Evolutionary conservation across 106 monocot genomes (phyloP), one percentile per base, ranked within the genome.

Genomic region (Platanthera guangdongensis): DNA sequence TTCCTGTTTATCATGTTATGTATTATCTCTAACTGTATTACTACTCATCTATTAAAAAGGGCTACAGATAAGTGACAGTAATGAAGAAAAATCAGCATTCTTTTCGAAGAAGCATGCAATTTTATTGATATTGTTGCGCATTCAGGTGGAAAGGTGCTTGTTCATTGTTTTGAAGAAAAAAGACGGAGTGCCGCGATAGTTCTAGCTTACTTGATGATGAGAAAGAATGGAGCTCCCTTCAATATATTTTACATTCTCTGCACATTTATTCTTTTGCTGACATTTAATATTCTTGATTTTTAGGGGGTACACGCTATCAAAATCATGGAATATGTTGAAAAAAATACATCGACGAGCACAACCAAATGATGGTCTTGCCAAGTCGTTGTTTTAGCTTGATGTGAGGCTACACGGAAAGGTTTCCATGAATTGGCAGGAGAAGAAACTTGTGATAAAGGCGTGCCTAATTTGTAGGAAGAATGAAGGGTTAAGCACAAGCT

Each of bases 121-220:
- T 97, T 80, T 74, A 92, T 97, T 9, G 91, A 88, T 75, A 12
- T 77, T 51, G 89, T 92, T 15, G 93, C 80, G 32, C 65, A 74
- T 11, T 75, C 52, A 1, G 83, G 89, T 12, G 85, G 94, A 47
- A 97, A 89, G 74, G 82, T 94, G 71, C 67, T 97, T 51, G 91
- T 97, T 30, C 97, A 97, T 73, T 97, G 97, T 74, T 97, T 97
- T 48, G 97, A 97, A 86, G 97, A 94, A 25, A 86, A 85, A 84
- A 97, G 97, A 63, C 91, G 97, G 55, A 97, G 97, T 59, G 89
- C 94, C 13, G 94, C 97, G 4, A 69, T 97, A 14, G 89, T 94
- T 6, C 91, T 97, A 54, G 91, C 94, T 1, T 90, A 91, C 60
- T 69, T 97, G 57, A 97, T 97, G 87, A 75, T 88, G 46, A 86